phyloP scores from a whole-genome alignment of 2,329 filamentous ascomycete genomes.

The Cytospora leucostoma region DNA sequence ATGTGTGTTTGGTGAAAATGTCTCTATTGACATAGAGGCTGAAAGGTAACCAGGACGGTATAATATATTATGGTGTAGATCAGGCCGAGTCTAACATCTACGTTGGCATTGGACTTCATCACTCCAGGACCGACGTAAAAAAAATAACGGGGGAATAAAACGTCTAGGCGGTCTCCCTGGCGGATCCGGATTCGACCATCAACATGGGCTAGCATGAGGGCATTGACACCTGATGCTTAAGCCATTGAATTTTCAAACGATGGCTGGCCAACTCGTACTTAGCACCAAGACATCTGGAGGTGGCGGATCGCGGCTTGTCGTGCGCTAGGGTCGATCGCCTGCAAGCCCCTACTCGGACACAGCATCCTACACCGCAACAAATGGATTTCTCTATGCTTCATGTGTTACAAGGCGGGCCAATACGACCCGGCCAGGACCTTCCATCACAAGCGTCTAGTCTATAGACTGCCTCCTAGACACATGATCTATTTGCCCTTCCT shows the following conservation, averaged over 20 bases:
- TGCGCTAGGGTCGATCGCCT: neutral
- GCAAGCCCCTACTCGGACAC: neutral
- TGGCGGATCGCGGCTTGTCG: neutral
- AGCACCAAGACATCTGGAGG: neutral
- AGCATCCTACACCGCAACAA: constrained; percentile 6
- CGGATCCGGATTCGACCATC: neutral
- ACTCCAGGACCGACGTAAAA: neutral
- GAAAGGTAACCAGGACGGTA: neutral
- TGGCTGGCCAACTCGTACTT: neutral
- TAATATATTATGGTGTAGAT: neutral
- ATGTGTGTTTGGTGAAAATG: neutral
- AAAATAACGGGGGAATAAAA: neutral
- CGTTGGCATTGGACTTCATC: neutral
- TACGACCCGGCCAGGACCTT: neutral
- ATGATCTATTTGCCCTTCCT: constrained; percentile 75
- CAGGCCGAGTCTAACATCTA: neutral
- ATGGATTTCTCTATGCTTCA: constrained; percentile 27
- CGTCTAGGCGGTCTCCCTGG: neutral
- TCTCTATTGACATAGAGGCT: neutral
- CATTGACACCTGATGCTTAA: neutral
- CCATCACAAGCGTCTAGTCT: constrained; percentile 9
- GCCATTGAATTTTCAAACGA: neutral
- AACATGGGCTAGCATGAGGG: neutral
- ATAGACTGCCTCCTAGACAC: neutral
- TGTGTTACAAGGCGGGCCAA: constrained; percentile 29